Evolutionary conservation across 208 protist species (phyloP).

Genomic region (Wallacemonas rigidus): DNA sequence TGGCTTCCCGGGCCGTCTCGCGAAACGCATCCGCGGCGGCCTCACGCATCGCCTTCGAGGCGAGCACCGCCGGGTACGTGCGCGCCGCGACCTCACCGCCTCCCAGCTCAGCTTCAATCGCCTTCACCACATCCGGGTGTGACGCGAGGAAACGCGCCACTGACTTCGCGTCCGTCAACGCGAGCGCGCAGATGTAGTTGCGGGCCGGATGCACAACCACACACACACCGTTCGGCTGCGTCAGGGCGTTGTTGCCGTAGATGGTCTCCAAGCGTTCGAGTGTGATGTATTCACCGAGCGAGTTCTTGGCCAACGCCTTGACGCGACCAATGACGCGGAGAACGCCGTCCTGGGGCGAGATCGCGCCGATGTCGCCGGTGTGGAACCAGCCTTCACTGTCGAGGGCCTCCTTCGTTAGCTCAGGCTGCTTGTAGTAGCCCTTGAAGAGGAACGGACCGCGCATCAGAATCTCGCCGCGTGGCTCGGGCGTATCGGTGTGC

Average conservation of each 20-base stretch:
- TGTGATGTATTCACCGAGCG: slow-evolving; percentile 79
- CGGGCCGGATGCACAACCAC: slow-evolving; percentile 71
- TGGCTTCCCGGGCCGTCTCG: slow-evolving; percentile 34
- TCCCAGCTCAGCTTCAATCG: slow-evolving; percentile 23
- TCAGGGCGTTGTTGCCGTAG: slow-evolving; percentile 35
- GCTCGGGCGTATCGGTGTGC: slow-evolving; percentile 44
- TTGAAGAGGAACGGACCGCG: slow-evolving; percentile 55
- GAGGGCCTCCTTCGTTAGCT: slow-evolving; percentile 56
- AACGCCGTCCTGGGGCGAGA: slow-evolving; percentile 29
- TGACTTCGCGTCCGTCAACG: slow-evolving; percentile 29
- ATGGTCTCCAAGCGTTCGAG: slow-evolving; percentile 57
- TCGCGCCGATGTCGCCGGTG: slow-evolving; percentile 71
- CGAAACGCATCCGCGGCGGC: slow-evolving; percentile 31
- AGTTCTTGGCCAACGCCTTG: slow-evolving; percentile 82
- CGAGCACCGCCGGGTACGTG: slow-evolving; percentile 32
- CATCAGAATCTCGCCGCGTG: slow-evolving; percentile 62
- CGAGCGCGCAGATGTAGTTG: slow-evolving; percentile 47
- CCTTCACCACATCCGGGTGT: slow-evolving; percentile 10
- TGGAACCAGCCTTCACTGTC: slow-evolving; percentile 70
- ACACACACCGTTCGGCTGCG: slow-evolving; percentile 63
- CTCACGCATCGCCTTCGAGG: slow-evolving; percentile 21
- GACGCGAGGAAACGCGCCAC: slow-evolving; percentile 7
- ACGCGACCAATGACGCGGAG: slow-evolving; percentile 67
- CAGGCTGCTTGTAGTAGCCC: slow-evolving; percentile 76
- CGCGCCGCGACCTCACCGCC: slow-evolving; percentile 23